Conservation (phyloP, 345 rosid genomes). For the Lenwebbia sp. region DNA sequence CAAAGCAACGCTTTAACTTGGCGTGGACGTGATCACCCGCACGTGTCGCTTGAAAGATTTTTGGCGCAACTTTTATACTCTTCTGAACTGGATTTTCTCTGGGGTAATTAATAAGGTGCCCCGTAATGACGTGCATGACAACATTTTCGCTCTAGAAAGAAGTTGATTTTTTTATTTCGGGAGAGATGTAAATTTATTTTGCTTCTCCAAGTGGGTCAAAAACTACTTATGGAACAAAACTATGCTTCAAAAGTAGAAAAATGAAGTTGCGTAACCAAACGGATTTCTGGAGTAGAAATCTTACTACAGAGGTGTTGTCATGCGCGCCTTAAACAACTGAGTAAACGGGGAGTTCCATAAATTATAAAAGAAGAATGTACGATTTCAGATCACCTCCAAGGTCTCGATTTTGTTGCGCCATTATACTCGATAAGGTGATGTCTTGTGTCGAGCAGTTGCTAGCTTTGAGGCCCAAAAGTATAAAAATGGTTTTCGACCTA, state of each 20-base stretch:
- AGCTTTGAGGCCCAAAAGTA: neutral
- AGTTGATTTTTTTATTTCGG: too few relatives aligned
- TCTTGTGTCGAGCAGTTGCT: neutral
- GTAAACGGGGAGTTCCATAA: too few relatives aligned
- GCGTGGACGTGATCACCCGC: neutral
- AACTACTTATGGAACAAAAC: too few relatives aligned
- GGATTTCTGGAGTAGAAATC: too few relatives aligned
- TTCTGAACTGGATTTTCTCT: neutral
- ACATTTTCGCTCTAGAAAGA: fast-evolving
- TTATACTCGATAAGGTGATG: neutral
- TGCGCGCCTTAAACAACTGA: too few relatives aligned
- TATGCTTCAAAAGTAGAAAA: too few relatives aligned
- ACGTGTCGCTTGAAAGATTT: neutral
- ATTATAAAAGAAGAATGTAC: neutral
- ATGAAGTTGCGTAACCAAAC: too few relatives aligned
- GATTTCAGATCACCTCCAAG: neutral
- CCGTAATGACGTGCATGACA: too few relatives aligned
- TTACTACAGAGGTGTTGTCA: too few relatives aligned
- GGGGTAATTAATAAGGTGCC: neutral
- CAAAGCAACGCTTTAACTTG: neutral
- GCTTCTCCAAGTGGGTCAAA: too few relatives aligned
- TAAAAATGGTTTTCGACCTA: neutral
- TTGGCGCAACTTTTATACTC: neutral
- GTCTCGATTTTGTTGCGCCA: neutral
- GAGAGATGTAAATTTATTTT: too few relatives aligned